Evolutionary conservation across 2,329 filamentous ascomycete species (phyloP).

Genomic region (Aspergillus vadensis): DNA sequence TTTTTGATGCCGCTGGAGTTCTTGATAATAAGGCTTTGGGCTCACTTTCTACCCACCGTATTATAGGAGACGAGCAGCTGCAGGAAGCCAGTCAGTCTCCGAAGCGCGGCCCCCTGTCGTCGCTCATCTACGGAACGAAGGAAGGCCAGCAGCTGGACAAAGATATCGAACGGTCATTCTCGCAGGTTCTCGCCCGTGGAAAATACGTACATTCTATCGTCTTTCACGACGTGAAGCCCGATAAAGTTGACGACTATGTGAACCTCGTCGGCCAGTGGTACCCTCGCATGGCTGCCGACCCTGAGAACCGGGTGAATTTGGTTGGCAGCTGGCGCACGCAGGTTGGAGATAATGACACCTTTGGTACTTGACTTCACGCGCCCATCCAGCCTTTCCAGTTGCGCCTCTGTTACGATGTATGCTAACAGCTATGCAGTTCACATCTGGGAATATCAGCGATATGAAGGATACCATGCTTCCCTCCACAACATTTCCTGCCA

Average conservation of each 20-base stretch:
- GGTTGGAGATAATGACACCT: conserved; percentile 95
- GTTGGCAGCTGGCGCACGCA: conserved; percentile 98
- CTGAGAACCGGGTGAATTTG: conserved; percentile 91
- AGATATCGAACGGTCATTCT: conserved; percentile 95
- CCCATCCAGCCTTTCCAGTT: background rate
- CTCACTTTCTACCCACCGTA: conserved; percentile 60
- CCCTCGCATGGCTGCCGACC: conserved; percentile 78
- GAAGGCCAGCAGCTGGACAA: conserved; percentile 92
- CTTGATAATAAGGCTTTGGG: conserved; percentile 54
- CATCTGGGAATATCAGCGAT: conserved; percentile 99
- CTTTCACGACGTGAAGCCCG: conserved; percentile 91
- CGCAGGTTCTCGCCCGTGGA: conserved; percentile 87
- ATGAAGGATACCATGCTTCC: conserved; percentile 92
- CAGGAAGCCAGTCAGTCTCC: conserved; percentile 61
- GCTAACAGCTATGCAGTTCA: conserved; percentile 68
- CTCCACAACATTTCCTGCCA: conserved; percentile 80
- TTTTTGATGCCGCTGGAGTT: conserved; percentile 44
- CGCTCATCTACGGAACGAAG: conserved; percentile 94
- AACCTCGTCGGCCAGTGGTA: conserved; percentile 90
- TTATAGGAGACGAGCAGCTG: conserved; percentile 59
- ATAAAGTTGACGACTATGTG: conserved; percentile 93
- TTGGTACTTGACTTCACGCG: conserved; percentile 63
- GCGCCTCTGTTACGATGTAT: conserved; percentile 7
- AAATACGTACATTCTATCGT: conserved; percentile 99
- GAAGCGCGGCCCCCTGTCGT: conserved; percentile 75